Percentiles rank a stretch among this genome's conserved stretches.
Conservation (phyloP, 2,329 filamentous ascomycete genomes). For the Capronia epimyces region DNA sequence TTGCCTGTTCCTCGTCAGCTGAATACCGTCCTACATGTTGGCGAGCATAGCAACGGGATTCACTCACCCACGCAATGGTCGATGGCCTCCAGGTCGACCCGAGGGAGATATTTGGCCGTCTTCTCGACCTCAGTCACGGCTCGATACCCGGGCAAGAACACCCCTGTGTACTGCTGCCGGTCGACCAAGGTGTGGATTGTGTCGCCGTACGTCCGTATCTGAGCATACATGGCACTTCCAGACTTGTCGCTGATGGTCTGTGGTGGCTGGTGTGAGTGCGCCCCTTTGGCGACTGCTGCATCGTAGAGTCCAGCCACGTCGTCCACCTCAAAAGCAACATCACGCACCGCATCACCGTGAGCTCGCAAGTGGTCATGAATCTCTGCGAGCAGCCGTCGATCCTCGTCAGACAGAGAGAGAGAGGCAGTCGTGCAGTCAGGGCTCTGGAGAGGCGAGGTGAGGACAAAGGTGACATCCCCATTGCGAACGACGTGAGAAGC, state of each 20-base stretch:
- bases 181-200: constrained; percentile 90
- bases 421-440: constrained; percentile 54
- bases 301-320: constrained; percentile 74
- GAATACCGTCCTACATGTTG: background rate
- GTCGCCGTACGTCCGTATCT: constrained; percentile 88
- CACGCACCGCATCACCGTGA: constrained; percentile 91
- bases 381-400: constrained; percentile 61
- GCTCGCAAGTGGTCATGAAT: constrained; percentile 78
- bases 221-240: constrained; percentile 66
- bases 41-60: background rate
- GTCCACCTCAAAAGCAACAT: constrained; percentile 92
- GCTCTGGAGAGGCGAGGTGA: constrained; percentile 73
- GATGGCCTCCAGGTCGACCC: constrained; percentile 65
- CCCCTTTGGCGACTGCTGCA: constrained; percentile 57
- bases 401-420: constrained; percentile 41
- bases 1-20: constrained; percentile 45
- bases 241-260: constrained; percentile 57
- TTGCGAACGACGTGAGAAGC: constrained; percentile 82
- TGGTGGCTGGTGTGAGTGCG: constrained; percentile 39
- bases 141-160: constrained; percentile 79
- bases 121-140: constrained; percentile 45
- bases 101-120: constrained; percentile 50
- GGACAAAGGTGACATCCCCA: constrained; percentile 70
- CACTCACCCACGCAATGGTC: constrained; percentile 84
- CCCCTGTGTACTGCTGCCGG: constrained; percentile 62